Percentiles rank a stretch among this genome's conserved stretches.
Evolutionary conservation across 441 rosid species (phyloP).

Genomic region (Breynia disticha): DNA sequence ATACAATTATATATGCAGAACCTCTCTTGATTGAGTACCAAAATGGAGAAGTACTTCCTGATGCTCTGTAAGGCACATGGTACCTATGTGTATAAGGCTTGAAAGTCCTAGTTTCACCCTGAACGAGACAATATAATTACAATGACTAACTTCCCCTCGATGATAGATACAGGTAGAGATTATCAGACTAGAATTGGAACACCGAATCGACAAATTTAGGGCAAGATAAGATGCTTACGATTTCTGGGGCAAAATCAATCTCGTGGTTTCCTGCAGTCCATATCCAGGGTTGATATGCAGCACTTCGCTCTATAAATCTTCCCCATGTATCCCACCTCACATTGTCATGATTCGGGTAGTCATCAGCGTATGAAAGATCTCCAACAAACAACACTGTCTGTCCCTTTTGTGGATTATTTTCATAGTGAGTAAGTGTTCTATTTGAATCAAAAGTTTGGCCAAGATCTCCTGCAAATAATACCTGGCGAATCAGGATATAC

Average conservation of each 20-base stretch:
- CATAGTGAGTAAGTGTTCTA: conserved; percentile 63
- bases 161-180: no score
- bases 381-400: conserved; percentile 61
- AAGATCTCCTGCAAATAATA: conserved; percentile 58
- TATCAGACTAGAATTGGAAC: no score
- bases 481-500: not conserved
- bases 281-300: conserved; percentile 90
- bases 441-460: conserved; percentile 84
- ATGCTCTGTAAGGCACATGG: conserved; percentile 54
- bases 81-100: conserved; percentile 61
- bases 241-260: conserved; percentile 54
- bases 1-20: conserved; percentile 60
- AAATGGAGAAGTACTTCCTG: conserved; percentile 56
- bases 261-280: conserved; percentile 83
- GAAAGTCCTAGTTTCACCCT: conserved; percentile 73
- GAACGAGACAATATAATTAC: conserved; percentile 4
- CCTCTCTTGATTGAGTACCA: conserved; percentile 94
- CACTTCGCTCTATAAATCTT: conserved; percentile 64
- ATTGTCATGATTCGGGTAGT: conserved; percentile 53
- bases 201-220: no score
- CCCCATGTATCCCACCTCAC: conserved; percentile 79
- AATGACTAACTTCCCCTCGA: not conserved
- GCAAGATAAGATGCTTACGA: no score
- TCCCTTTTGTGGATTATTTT: conserved; percentile 51
- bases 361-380: conserved; percentile 79